Evolutionary conservation across 2,329 filamentous ascomycete genomes (phyloP).

Genomic region (Phialophora verrucosa): DNA sequence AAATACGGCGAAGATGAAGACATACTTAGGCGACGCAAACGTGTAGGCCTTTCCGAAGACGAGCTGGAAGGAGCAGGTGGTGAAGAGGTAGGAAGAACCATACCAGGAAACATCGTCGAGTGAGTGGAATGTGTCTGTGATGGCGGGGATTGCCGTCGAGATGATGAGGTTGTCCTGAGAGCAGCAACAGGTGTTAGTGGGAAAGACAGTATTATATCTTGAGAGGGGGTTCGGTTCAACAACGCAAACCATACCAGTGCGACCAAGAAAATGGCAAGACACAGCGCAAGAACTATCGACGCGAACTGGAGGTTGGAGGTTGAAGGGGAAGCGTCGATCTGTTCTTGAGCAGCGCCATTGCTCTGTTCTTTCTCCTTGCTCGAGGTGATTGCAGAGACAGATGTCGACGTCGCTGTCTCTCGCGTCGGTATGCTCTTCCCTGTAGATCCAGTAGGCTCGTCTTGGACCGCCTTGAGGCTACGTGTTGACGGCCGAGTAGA

Average conservation of each 20-base stretch:
- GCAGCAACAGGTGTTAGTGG: not conserved
- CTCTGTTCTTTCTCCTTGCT: not conserved
- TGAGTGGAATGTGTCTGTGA: conserved; percentile 56
- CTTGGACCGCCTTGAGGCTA: not conserved
- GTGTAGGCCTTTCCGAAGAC: conserved; percentile 53
- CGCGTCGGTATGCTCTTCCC: not conserved
- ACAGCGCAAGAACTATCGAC: conserved; percentile 1
- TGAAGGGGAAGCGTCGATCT: not conserved
- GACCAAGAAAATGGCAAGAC: conserved; percentile 10
- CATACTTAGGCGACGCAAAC: conserved; percentile 52
- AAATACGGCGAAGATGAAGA: conserved; percentile 47
- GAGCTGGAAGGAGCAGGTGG: conserved; percentile 51
- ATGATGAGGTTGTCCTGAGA: conserved; percentile 44
- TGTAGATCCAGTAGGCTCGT: not conserved
- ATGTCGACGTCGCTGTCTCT: not conserved
- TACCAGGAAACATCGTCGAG: conserved; percentile 57
- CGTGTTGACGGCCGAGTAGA: not conserved
- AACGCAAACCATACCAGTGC: not conserved
- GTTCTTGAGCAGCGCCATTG: not conserved
- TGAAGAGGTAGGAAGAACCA: conserved; percentile 53
- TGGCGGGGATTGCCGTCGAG: conserved; percentile 55
- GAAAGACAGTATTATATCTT: not conserved
- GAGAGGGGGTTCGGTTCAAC: not conserved
- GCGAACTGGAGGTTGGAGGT: conserved; percentile 1
- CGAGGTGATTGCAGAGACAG: not conserved